Conservation (phyloP, 495 filamentous ascomycete species). For the Lasiosphaeris hirsuta region DNA sequence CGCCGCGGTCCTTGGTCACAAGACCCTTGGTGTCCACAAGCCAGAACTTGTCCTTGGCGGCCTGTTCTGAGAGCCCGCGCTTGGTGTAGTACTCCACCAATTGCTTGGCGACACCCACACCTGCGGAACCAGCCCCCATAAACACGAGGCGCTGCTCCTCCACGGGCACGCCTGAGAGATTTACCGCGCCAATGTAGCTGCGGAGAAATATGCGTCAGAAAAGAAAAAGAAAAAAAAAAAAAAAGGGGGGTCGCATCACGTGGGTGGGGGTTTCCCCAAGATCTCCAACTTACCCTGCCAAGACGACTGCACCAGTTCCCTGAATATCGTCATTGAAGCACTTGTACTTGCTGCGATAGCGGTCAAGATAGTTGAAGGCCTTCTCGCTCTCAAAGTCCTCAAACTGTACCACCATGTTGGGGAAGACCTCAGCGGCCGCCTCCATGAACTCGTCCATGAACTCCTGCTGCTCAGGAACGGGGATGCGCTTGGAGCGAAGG, state of each 20-base stretch:
- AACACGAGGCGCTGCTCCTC: slow-evolving; percentile 94
- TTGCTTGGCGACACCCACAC: slow-evolving; percentile 95
- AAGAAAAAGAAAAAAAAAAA: not conserved
- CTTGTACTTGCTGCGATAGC: slow-evolving; percentile 82
- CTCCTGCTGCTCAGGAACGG: slow-evolving; percentile 77
- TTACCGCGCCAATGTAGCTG: slow-evolving; percentile 87
- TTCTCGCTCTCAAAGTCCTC: slow-evolving; percentile 94
- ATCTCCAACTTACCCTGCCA: slow-evolving; percentile 61
- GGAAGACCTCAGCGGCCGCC: slow-evolving; percentile 82
- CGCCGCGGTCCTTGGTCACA: slow-evolving; percentile 88
- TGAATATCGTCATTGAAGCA: slow-evolving; percentile 99
- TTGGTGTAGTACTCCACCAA: slow-evolving; percentile 93
- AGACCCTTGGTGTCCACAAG: slow-evolving; percentile 96
- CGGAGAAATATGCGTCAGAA: slow-evolving; percentile 2
- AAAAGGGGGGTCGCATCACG: slow-evolving; percentile 12
- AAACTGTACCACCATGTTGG: slow-evolving; percentile 93
- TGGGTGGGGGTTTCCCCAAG: not conserved
- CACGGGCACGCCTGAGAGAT: slow-evolving; percentile 77
- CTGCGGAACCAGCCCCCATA: slow-evolving; percentile 91
- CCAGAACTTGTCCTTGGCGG: slow-evolving; percentile 89
- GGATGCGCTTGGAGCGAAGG: slow-evolving; percentile 74
- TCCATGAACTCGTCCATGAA: slow-evolving; percentile 98
- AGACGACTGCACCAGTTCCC: slow-evolving; percentile 93
- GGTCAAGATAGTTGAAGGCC: slow-evolving; percentile 88
- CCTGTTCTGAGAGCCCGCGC: slow-evolving; percentile 87